Evolutionary conservation across 805 yeast genomes (phyloP).

Genomic region (Wickerhamiella slavikovae): DNA sequence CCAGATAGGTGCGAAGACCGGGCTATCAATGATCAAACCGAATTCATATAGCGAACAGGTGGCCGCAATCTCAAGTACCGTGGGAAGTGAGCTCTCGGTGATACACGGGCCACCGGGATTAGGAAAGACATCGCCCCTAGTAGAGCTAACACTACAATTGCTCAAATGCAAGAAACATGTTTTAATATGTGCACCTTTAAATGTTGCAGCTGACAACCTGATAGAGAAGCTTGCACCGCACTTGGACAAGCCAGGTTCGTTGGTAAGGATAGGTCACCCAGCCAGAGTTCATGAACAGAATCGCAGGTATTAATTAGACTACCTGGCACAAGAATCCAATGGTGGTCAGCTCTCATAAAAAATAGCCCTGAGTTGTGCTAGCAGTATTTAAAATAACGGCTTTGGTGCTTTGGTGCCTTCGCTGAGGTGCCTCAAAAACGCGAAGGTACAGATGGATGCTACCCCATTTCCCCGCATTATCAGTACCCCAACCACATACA

Average conservation of each 20-base stretch:
- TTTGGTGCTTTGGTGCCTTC: too few species aligned
- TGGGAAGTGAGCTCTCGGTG: conserved; percentile 30
- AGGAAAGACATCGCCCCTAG: conserved; percentile 66
- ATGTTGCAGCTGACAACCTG: conserved; percentile 79
- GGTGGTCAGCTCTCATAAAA: too few species aligned
- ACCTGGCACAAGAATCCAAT: conserved; percentile 37
- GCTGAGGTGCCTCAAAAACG: too few species aligned
- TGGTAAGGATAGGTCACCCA: conserved; percentile 87
- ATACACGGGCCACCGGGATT: conserved; percentile 75
- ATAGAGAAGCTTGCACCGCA: conserved; percentile 44
- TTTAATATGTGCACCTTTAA: conserved; percentile 85
- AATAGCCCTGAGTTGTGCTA: too few species aligned
- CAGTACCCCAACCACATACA: too few species aligned
- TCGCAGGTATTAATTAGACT: conserved; percentile 55
- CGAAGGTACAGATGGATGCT: too few species aligned
- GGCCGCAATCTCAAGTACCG: conserved; percentile 46
- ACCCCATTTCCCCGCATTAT: too few species aligned
- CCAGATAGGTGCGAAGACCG: too few species aligned
- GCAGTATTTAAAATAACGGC: too few species aligned
- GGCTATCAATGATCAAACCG: too few species aligned
- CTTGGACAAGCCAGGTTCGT: conserved; percentile 23
- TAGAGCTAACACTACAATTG: conserved; percentile 63
- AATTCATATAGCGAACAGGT: conserved; percentile 49
- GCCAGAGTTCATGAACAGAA: conserved; percentile 56
- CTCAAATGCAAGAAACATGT: conserved; percentile 33